A percentile compares a stretch with the other conserved stretches of the same genome.
Conservation (phyloP, 306 rosid genomes). For the Carpinus fangiana region DNA sequence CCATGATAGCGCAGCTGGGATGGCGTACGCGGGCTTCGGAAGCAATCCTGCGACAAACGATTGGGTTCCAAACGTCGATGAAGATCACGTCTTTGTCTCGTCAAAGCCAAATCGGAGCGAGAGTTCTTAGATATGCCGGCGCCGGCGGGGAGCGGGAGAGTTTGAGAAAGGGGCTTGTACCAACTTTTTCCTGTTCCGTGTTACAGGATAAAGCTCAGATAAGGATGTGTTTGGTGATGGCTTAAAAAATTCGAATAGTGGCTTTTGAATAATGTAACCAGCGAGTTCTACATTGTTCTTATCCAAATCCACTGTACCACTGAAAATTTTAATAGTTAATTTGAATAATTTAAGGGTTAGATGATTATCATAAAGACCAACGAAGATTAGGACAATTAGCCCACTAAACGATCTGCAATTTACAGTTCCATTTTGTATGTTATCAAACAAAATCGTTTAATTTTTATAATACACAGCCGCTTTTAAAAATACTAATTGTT, state of each 20-base stretch:
- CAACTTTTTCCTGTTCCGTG: not conserved
- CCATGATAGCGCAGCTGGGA: slow-evolving; percentile 24
- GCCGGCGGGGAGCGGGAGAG: not conserved
- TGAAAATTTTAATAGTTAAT: not conserved
- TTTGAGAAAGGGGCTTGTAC: not conserved
- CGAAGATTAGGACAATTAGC: not conserved
- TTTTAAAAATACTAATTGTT: too few species aligned
- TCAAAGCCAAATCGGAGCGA: slow-evolving; percentile 58
- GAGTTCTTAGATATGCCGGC: slow-evolving; percentile 27
- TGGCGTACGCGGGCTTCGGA: slow-evolving; percentile 27
- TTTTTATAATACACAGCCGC: too few species aligned
- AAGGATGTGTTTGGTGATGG: slow-evolving; percentile 2
- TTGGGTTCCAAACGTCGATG: slow-evolving; percentile 60
- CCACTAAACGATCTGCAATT: not conserved
- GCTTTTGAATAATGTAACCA: slow-evolving; percentile 7
- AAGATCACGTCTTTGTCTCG: slow-evolving; percentile 36
- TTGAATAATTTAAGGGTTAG: not conserved
- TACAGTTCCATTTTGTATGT: too few species aligned
- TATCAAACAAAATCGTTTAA: too few species aligned
- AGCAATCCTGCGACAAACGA: slow-evolving; percentile 88
- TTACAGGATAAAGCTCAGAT: not conserved
- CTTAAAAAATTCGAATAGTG: not conserved
- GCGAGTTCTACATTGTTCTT: slow-evolving; percentile 6
- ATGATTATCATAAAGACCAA: not conserved
- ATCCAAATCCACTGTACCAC: slow-evolving; percentile 1